phyloP scores from a whole-genome alignment of 2,329 filamentous ascomycete genomes.

The Neocatenulostroma microsporum region DNA sequence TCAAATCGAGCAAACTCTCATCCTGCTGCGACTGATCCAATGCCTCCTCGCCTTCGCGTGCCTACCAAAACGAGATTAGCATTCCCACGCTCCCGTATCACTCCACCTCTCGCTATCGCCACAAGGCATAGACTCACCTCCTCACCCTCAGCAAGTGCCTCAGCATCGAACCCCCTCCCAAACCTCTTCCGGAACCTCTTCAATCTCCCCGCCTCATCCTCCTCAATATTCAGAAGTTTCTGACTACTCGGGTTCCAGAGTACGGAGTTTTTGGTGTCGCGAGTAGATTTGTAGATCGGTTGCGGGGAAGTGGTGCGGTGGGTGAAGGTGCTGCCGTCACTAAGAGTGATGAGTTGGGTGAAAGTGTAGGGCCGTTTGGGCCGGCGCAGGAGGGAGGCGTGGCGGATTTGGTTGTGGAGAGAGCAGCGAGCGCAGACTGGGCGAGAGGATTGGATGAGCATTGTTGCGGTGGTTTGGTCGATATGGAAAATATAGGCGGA shows the following conservation, averaged over 20 bases:
- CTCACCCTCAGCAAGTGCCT: slow-evolving; percentile 24
- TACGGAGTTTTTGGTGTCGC: slow-evolving; percentile 82
- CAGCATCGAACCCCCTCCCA: slow-evolving; percentile 72
- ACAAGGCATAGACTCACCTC: slow-evolving; percentile 19
- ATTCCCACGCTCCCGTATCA: too few species aligned
- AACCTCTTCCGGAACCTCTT: slow-evolving; percentile 79
- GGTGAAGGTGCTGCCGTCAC: slow-evolving; percentile 79
- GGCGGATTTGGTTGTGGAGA: too few species aligned
- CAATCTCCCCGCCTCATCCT: slow-evolving; percentile 87
- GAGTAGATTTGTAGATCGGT: slow-evolving; percentile 55
- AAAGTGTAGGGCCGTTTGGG: slow-evolving; percentile 93
- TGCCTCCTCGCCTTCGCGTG: slow-evolving; percentile 45
- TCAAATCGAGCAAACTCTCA: slow-evolving; percentile 52
- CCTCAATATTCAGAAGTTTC: slow-evolving; percentile 78
- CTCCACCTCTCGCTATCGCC: not conserved
- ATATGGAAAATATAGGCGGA: too few species aligned
- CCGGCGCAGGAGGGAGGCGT: slow-evolving; percentile 77
- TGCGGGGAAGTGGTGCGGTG: slow-evolving; percentile 67
- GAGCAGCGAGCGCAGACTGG: too few species aligned
- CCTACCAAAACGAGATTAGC: slow-evolving; percentile 11
- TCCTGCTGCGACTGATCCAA: too few species aligned
- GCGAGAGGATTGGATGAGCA: too few species aligned
- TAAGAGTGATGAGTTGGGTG: slow-evolving; percentile 90
- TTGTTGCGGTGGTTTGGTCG: too few species aligned
- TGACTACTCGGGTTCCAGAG: slow-evolving; percentile 84